A percentile compares a stretch with the other conserved stretches of the same genome.
Conservation (phyloP, 352 stramenopile genomes). For the Phytophthora sojae region DNA sequence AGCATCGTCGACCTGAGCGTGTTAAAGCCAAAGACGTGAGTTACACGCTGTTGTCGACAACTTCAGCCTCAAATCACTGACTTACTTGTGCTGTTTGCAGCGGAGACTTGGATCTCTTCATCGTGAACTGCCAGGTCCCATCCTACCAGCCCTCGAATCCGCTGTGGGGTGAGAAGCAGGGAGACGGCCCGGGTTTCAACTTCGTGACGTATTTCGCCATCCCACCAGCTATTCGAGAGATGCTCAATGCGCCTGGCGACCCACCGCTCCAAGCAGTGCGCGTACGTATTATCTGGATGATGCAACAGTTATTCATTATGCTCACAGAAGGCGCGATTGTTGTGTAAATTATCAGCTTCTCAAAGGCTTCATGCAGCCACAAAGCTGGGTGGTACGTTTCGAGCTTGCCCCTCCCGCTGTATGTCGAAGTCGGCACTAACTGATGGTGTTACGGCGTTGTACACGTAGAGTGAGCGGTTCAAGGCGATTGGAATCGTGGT, state of each 20-base stretch:
- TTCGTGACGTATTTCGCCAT: conserved; percentile 87
- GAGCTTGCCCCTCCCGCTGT: too few relatives aligned
- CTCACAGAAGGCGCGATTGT: background rate
- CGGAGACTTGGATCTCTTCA: conserved; percentile 65
- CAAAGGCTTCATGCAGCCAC: conserved; percentile 49
- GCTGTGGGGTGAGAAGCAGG: conserved; percentile 81
- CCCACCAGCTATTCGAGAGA: conserved; percentile 54
- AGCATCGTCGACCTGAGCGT: conserved; percentile 69
- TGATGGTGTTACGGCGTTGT: too few relatives aligned
- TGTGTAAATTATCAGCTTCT: conserved; percentile 29
- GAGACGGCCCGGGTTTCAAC: conserved; percentile 79
- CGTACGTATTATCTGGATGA: conserved; percentile 23
- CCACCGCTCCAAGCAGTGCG: conserved; percentile 60
- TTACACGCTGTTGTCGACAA: background rate
- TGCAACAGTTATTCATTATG: background rate
- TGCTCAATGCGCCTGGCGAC: conserved; percentile 49
- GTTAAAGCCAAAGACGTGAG: conserved; percentile 45
- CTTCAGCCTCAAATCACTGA: background rate
- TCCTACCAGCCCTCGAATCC: conserved; percentile 86
- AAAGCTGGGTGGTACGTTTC: conserved; percentile 42
- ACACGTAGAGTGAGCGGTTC: conserved; percentile 70
- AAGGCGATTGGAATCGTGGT: conserved; percentile 87
- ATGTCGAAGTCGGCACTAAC: too few relatives aligned
- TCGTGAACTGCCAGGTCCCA: conserved; percentile 89
- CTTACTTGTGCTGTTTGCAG: conserved; percentile 22